Conservation (phyloP, 2,329 filamentous ascomycete genomes). For the Zasmidium cellare region DNA sequence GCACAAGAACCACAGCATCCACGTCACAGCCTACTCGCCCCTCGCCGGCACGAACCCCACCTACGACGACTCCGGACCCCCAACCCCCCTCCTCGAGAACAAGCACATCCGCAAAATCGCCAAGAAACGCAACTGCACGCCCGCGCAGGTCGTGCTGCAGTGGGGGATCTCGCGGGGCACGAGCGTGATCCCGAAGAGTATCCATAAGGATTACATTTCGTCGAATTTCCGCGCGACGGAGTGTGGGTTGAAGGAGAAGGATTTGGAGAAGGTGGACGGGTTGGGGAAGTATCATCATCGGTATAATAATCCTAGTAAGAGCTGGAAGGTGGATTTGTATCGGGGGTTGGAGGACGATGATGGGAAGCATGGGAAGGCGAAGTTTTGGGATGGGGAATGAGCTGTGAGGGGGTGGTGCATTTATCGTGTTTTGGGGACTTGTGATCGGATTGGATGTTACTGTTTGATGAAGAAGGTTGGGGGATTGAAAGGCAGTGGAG, state of each 20-base stretch:
- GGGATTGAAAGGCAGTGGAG: too few species aligned
- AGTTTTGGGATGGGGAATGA: constrained; percentile 6
- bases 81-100: constrained; percentile 50
- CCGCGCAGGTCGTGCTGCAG: constrained; percentile 55
- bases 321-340: constrained; percentile 39
- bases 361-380: constrained; percentile 26
- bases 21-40: constrained; percentile 32
- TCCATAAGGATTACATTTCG: constrained; percentile 35
- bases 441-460: too few species aligned
- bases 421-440: too few species aligned
- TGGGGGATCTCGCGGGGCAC: constrained; percentile 58
- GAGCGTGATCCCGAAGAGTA: constrained; percentile 54
- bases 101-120: constrained; percentile 64
- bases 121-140: constrained; percentile 61
- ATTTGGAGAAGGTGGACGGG: constrained; percentile 40
- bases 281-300: constrained; percentile 30
- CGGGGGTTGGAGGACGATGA: constrained; percentile 42
- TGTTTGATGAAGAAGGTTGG: too few species aligned
- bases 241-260: constrained; percentile 40
- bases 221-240: constrained; percentile 34
- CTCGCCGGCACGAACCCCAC: constrained; percentile 40
- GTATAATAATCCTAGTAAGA: constrained; percentile 29
- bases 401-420: too few species aligned
- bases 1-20: constrained; percentile 24
- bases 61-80: constrained; percentile 35